phyloP scores from a whole-genome alignment of 148 eudicot genomes.

The Silene latifolia region DNA sequence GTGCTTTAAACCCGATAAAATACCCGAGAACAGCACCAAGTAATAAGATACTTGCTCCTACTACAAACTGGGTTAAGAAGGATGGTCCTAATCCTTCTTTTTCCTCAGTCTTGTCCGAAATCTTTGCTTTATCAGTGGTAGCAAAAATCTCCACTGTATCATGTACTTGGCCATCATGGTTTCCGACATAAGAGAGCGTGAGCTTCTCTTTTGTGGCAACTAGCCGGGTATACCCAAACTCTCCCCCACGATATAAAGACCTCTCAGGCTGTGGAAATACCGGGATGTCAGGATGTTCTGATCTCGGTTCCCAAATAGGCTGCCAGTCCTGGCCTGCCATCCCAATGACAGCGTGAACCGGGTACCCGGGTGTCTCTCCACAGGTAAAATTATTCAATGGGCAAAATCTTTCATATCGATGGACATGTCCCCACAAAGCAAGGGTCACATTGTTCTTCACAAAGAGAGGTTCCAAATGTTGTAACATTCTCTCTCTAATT shows the following conservation, averaged over 20 bases:
- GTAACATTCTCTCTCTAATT: conserved; percentile 46
- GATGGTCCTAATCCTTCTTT: conserved; percentile 20
- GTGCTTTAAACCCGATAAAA: conserved; percentile 56
- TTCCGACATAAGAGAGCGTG: conserved; percentile 74
- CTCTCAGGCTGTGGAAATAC: conserved; percentile 68
- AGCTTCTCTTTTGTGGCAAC: conserved; percentile 75
- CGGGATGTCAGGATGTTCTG: conserved; percentile 54
- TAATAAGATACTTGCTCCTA: conserved; percentile 49
- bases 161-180: conserved; percentile 95
- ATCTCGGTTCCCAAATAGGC: conserved; percentile 78
- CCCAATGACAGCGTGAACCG: conserved; percentile 86
- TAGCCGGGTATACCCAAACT: conserved; percentile 89
- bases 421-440: conserved; percentile 98
- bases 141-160: conserved; percentile 60
- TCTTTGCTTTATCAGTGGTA: conserved; percentile 3
- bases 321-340: conserved; percentile 99
- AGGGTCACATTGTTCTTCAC: conserved; percentile 81
- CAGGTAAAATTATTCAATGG: conserved; percentile 82
- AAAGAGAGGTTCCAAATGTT: conserved; percentile 73
- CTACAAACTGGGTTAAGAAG: conserved; percentile 38
- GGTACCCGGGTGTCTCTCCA: conserved; percentile 47
- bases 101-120: conserved; percentile 7
- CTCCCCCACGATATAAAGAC: conserved; percentile 80
- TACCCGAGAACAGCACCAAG: conserved; percentile 73
- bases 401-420: conserved; percentile 88